Evolutionary conservation across 148 eudicot genomes (phyloP).

Genomic region (Dianthus caryophyllus): DNA sequence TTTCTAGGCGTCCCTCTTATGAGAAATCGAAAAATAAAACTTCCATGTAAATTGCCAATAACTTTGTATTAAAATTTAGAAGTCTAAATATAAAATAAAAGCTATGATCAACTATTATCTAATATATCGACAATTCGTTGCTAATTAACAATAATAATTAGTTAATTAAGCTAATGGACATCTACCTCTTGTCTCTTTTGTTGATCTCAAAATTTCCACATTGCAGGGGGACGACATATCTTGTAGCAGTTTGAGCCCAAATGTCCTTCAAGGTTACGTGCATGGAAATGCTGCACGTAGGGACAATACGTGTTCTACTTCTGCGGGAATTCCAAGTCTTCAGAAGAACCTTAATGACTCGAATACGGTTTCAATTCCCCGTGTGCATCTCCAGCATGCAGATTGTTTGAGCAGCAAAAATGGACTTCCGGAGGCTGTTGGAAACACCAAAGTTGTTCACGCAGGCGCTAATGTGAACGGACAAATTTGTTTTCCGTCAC

Average conservation of each 20-base stretch:
- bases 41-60: too few species aligned
- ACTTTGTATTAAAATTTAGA: too few species aligned
- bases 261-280: constrained; percentile 26
- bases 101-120: too few species aligned
- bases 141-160: too few species aligned
- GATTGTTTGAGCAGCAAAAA: constrained; percentile 21
- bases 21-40: too few species aligned
- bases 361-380: constrained; percentile 24
- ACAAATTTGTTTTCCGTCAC: constrained; percentile 19
- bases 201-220: constrained; percentile 15
- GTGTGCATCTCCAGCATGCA: constrained; percentile 21
- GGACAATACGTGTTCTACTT: constrained; percentile 20
- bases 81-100: too few species aligned
- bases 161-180: too few species aligned
- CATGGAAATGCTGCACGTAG: constrained; percentile 25
- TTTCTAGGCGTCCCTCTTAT: too few species aligned
- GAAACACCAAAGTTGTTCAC: constrained; percentile 27
- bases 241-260: constrained; percentile 31
- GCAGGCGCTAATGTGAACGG: constrained; percentile 17
- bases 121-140: too few species aligned
- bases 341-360: constrained; percentile 32
- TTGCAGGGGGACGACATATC: constrained; percentile 50
- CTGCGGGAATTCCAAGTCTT: constrained; percentile 24
- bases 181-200: constrained; percentile 10
- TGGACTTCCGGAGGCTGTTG: constrained; percentile 26